These are phyloP conservation scores for Pythium rishiriense DNA, from an alignment of 352 stramenopile genomes.

Conservation along the genomic window DNA sequence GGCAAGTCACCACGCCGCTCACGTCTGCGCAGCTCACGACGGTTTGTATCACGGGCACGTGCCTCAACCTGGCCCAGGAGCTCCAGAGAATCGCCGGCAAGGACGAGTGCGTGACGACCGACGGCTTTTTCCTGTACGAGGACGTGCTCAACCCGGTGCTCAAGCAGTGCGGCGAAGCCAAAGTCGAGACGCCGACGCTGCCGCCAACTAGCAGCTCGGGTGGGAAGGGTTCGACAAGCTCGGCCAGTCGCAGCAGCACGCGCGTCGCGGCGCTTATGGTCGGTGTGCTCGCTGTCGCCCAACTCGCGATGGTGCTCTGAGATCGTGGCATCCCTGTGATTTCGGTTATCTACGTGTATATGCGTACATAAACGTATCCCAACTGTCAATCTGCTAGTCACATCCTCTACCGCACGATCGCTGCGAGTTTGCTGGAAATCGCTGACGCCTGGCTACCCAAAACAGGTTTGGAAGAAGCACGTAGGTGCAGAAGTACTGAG, in stretches of 20 bases:
- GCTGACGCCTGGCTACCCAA: no score
- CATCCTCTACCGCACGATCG: no score
- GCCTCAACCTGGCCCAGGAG: conserved; percentile 8
- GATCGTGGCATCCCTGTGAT: no score
- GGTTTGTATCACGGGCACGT: conserved; percentile 16
- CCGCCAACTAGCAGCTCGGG: conserved; percentile 1
- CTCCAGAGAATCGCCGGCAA: conserved; percentile 12
- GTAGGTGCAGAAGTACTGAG: no score
- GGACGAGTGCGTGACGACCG: conserved; percentile 9
- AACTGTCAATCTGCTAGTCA: no score
- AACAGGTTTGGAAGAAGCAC: no score
- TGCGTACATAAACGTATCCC: neutral
- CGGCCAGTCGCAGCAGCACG: neutral
- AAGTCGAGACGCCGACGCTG: conserved; percentile 10
- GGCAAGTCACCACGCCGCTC: conserved; percentile 10
- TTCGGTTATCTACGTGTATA: no score
- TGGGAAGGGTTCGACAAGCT: neutral
- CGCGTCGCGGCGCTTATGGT: neutral
- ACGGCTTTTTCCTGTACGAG: conserved; percentile 10
- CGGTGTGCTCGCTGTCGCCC: neutral
- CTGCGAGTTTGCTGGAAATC: no score
- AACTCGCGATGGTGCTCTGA: neutral
- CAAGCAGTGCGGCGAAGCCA: conserved; percentile 7
- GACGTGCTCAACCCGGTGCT: conserved; percentile 9
- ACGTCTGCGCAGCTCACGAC: conserved; percentile 6